Percentiles rank a stretch among this genome's conserved stretches.
These are phyloP conservation scores for Taiozyma sp. DNA, from an alignment of 1,139 yeast genomes.

Conservation along the genomic window DNA sequence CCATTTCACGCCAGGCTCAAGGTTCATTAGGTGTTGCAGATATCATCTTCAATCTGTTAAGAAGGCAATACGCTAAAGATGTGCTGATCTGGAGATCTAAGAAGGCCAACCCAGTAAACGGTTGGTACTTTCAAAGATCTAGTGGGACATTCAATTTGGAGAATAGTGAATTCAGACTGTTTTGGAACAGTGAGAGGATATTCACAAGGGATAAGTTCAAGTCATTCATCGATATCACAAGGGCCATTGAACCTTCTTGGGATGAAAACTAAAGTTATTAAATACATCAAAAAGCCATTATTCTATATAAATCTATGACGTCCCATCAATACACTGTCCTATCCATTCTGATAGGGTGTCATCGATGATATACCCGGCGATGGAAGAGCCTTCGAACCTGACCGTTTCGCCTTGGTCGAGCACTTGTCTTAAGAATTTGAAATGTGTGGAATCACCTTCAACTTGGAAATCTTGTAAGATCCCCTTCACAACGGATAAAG, in stretches of 20 bases:
- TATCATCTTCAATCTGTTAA: constrained; percentile 77
- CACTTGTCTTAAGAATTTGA: constrained; percentile 28
- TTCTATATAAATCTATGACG: constrained; percentile 13
- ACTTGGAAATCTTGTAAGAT: constrained; percentile 25
- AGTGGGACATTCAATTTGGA: constrained; percentile 51
- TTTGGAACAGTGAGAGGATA: constrained; percentile 19
- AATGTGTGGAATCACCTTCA: constrained; percentile 23
- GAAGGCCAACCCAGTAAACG: constrained; percentile 82
- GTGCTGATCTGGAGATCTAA: constrained; percentile 82
- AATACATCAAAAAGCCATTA: neutral
- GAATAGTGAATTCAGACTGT: constrained; percentile 24
- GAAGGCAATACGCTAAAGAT: constrained; percentile 61
- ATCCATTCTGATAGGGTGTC: constrained; percentile 45
- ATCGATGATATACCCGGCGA: constrained; percentile 42
- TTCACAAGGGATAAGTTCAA: constrained; percentile 4
- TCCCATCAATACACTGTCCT: constrained; percentile 45
- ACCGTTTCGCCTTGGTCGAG: constrained; percentile 29
- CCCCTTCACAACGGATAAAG: constrained; percentile 41
- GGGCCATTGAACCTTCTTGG: constrained; percentile 23
- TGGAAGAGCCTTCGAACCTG: constrained; percentile 38
- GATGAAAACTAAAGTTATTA: constrained; percentile 4
- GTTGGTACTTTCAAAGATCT: constrained; percentile 95
- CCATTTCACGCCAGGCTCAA: constrained; percentile 76
- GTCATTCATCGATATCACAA: constrained; percentile 20
- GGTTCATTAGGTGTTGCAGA: constrained; percentile 95